Evolutionary conservation across 2,329 filamentous ascomycete genomes (phyloP), one percentile per base, ranked within the genome.

Genomic region (Aspergillus carbonarius): DNA sequence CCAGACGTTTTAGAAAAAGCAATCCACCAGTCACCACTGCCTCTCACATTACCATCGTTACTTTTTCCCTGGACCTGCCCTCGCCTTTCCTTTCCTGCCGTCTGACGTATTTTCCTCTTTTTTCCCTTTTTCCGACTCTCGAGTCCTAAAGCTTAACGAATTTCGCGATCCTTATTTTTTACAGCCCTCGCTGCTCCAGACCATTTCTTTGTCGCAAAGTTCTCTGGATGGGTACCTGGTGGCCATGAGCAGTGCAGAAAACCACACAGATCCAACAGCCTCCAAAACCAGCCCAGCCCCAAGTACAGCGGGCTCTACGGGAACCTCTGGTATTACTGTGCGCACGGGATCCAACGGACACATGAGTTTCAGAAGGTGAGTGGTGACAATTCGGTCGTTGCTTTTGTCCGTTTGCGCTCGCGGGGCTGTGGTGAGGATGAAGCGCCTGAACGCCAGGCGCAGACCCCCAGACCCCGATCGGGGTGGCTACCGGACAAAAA

Each of bases 291-390:
- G 69, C 63, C 71, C 72, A 40, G 71, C 71, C 42, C 71, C 71
- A 30, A 73, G 72, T 55, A 67, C 72, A 55, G 58, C 71, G 37
- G 71, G 71, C 63, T 72, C 71, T 46, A 73, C 72, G 61, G 72
- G 68, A 52, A 74, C 72, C 42, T 71, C 72, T 54, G 71, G 72
- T 48, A 71, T 72, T 60, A 71, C 68, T 12, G 72, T 70, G 63
- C 71, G 68, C 62, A 67, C 64, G 54, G 70, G 68, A 18, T 55
- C 68, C 56, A 71, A 65, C 58, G 76, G 78, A 57, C 82, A 85
- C 66, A 77, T 83, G 61, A 86, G 83, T 73, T 87, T 87, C 68
- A 78, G 84, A 79, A 83, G 84, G 84, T 86, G 74, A 70, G 79
- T 72, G 20, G 12, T 55, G 46, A 47, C 20, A 18, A 13, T 50